These are phyloP conservation scores for Nothomitra cinnamomea DNA, from an alignment of 2,329 filamentous ascomycete genomes.

Conservation along the genomic window DNA sequence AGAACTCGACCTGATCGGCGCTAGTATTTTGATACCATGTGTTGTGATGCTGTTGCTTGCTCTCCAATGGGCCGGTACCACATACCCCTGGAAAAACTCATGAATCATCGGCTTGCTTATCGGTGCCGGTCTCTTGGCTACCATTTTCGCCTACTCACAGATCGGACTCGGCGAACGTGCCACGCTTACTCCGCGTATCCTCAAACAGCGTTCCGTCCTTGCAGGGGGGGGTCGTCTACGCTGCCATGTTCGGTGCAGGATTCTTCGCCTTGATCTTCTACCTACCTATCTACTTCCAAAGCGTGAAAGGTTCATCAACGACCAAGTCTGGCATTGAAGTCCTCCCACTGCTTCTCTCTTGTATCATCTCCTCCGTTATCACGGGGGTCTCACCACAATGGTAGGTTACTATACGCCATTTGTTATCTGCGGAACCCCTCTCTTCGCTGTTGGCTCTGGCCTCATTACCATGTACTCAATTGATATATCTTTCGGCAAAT, in stretches of 20 bases:
- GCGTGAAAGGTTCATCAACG: slow-evolving; percentile 24
- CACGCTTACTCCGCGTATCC: slow-evolving; percentile 16
- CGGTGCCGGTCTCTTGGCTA: slow-evolving; percentile 13
- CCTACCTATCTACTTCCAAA: slow-evolving; percentile 26
- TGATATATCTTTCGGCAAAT: slow-evolving; percentile 12
- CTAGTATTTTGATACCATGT: slow-evolving; percentile 3
- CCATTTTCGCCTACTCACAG: slow-evolving; percentile 15
- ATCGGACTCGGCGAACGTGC: slow-evolving; percentile 14
- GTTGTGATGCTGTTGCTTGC: slow-evolving; percentile 6
- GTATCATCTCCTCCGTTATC: slow-evolving; percentile 12
- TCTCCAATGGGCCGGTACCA: slow-evolving; percentile 16
- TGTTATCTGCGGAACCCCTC: slow-evolving; percentile 19
- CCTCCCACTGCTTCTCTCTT: slow-evolving; percentile 22
- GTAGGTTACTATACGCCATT: slow-evolving; percentile 21
- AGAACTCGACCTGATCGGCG: slow-evolving; percentile 6
- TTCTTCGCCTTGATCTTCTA: slow-evolving; percentile 14
- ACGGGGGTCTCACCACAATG: slow-evolving; percentile 13
- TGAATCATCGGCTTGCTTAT: slow-evolving; percentile 18
- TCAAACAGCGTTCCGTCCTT: slow-evolving; percentile 12
- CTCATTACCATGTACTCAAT: slow-evolving; percentile 20
- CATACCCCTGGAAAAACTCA: slow-evolving; percentile 16
- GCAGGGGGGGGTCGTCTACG: slow-evolving; percentile 11
- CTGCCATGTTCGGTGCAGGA: slow-evolving; percentile 8
- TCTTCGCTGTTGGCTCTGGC: slow-evolving; percentile 22
- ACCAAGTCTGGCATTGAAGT: slow-evolving; percentile 20